Evolutionary conservation across 257 asterid genomes (phyloP).

Genomic region (Solanum sejunctum): DNA sequence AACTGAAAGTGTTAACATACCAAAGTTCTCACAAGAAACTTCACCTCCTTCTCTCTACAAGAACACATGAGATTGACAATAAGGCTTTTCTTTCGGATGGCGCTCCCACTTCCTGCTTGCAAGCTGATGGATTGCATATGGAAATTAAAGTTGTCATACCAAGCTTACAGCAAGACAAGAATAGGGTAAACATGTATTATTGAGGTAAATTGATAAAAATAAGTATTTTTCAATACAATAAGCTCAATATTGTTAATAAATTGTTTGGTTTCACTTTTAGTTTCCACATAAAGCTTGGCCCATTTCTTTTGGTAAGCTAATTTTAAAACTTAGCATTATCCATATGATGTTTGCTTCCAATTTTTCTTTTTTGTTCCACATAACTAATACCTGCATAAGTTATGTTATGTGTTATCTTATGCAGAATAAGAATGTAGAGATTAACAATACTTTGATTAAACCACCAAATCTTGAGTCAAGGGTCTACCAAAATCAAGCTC

Average conservation of each 20-base stretch:
- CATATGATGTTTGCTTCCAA: background rate
- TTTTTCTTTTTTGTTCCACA: background rate
- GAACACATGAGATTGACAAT: slow-evolving; percentile 80
- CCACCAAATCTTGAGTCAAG: background rate
- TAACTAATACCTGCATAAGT: background rate
- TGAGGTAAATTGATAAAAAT: background rate
- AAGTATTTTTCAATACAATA: background rate
- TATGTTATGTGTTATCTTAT: background rate
- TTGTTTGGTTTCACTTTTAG: background rate
- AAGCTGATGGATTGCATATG: slow-evolving; percentile 52
- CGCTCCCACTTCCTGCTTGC: slow-evolving; percentile 88
- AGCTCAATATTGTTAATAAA: background rate
- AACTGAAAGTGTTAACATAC: slow-evolving; percentile 21
- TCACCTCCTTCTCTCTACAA: slow-evolving; percentile 89
- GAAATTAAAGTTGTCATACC: slow-evolving; percentile 1
- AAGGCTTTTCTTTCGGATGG: slow-evolving; percentile 61
- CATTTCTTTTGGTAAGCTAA: background rate
- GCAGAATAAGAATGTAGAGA: background rate
- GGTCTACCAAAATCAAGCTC: background rate
- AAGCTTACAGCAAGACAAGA: background rate
- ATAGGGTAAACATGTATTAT: background rate
- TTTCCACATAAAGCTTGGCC: background rate
- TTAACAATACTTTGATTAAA: background rate
- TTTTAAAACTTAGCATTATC: background rate
- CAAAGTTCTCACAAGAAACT: slow-evolving; percentile 83